Percentiles rank a stretch among this genome's conserved stretches.
phyloP scores from a whole-genome alignment of 371 early-diverging fungal species.

The Neoconidiobolus thromboides region DNA sequence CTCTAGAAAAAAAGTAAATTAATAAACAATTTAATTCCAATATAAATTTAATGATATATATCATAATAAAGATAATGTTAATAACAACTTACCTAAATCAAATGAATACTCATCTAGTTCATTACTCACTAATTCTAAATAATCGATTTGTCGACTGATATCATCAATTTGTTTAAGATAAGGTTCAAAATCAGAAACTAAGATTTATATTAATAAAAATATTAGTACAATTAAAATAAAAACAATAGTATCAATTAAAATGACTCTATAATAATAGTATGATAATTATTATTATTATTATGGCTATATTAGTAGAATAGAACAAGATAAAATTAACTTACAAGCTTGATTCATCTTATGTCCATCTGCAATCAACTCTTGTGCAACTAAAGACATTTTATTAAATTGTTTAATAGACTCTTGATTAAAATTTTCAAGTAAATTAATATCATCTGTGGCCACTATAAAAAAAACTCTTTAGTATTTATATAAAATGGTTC shows the following conservation, averaged over 20 bases:
- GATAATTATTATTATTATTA: too few species aligned
- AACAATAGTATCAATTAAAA: not conserved
- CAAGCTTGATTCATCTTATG: constrained; percentile 1
- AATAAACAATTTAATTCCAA: not conserved
- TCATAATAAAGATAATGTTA: not conserved
- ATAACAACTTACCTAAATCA: constrained; percentile 24
- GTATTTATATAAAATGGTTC: too few species aligned
- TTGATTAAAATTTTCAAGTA: not conserved
- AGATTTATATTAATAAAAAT: not conserved
- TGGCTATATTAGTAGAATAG: too few species aligned
- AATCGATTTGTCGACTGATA: constrained; percentile 27
- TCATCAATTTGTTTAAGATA: constrained; percentile 33
- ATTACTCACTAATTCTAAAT: constrained; percentile 29
- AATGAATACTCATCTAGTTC: constrained; percentile 39
- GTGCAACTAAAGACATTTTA: not conserved
- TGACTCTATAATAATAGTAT: too few species aligned
- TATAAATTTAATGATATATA: not conserved
- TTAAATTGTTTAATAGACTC: not conserved
- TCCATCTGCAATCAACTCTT: not conserved
- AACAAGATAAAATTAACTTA: not conserved
- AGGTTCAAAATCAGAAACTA: constrained; percentile 30
- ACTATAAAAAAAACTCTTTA: not conserved
- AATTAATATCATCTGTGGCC: not conserved
- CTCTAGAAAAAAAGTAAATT: not conserved
- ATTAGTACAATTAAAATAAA: not conserved